A percentile compares a stretch with the other conserved stretches of the same genome.
Conservation (phyloP, 2,329 filamentous ascomycete species). For the Stachybotrys elegans region DNA sequence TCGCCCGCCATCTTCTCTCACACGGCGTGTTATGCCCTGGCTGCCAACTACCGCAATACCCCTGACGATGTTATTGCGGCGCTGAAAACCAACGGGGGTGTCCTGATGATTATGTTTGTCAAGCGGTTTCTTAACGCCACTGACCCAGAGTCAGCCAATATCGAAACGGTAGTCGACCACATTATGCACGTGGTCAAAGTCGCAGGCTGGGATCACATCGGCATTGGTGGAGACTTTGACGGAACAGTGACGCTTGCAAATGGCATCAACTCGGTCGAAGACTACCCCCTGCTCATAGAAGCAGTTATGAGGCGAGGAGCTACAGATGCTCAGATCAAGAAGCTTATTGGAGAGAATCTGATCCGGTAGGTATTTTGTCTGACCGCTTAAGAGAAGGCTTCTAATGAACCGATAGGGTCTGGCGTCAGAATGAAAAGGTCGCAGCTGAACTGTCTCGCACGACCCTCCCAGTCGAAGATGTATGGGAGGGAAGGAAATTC, state of each 20-base stretch:
- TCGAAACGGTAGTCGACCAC: constrained; percentile 22
- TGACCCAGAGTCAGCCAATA: constrained; percentile 15
- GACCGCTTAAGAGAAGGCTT: too few species aligned
- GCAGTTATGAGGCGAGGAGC: constrained; percentile 10
- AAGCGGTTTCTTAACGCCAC: constrained; percentile 18
- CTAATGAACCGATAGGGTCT: too few species aligned
- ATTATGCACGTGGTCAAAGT: constrained; percentile 11
- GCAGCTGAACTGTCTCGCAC: background rate
- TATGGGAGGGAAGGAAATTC: constrained; percentile 3
- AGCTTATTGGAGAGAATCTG: constrained; percentile 12
- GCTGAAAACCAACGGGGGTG: constrained; percentile 23
- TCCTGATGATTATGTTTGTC: constrained; percentile 28
- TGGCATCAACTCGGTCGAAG: constrained; percentile 8
- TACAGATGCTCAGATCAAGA: constrained; percentile 10
- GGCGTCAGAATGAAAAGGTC: constrained; percentile 3
- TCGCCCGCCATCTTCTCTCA: constrained; percentile 16
- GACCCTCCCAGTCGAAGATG: constrained; percentile 1
- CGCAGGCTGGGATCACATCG: constrained; percentile 23
- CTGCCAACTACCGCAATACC: constrained; percentile 22
- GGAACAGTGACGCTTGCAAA: constrained; percentile 8
- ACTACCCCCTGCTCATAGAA: constrained; percentile 9
- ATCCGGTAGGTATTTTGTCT: too few species aligned
- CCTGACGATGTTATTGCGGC: constrained; percentile 26
- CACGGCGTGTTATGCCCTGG: constrained; percentile 6
- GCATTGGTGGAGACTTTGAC: constrained; percentile 11